Evolutionary conservation across 1,284 basidiomycete genomes (phyloP).

Genomic region (Malassezia japonica): DNA sequence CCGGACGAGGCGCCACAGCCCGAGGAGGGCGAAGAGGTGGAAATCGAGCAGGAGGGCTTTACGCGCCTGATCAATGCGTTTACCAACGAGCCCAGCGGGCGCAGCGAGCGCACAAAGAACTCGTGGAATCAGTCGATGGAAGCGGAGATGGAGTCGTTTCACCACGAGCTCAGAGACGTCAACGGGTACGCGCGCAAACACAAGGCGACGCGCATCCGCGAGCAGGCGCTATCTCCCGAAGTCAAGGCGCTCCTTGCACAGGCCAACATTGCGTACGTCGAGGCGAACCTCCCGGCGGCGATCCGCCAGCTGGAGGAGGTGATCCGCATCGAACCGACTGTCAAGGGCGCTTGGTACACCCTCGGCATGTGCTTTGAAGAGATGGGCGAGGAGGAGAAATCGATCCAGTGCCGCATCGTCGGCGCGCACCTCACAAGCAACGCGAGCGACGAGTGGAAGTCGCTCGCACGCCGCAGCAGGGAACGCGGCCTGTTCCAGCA

Average conservation of each 20-base stretch:
- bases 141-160: conserved; percentile 34
- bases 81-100: conserved; percentile 20
- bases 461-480: conserved; percentile 56
- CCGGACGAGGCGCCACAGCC: conserved; percentile 11
- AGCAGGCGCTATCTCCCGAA: conserved; percentile 60
- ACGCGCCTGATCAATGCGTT: conserved; percentile 27
- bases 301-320: conserved; percentile 78
- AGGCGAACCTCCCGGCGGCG: conserved; percentile 60
- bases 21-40: conserved; percentile 17
- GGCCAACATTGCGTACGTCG: conserved; percentile 78
- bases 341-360: conserved; percentile 73
- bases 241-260: conserved; percentile 70
- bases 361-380: conserved; percentile 56
- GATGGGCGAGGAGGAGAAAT: conserved; percentile 51
- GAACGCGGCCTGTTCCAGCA: conserved; percentile 67
- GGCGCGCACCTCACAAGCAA: conserved; percentile 70
- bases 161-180: conserved; percentile 34
- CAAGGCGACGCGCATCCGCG: conserved; percentile 17
- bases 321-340: conserved; percentile 81
- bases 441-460: conserved; percentile 77
- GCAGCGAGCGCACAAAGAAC: neutral
- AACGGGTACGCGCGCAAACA: conserved; percentile 27
- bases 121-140: conserved; percentile 35
- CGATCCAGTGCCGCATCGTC: conserved; percentile 75
- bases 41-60: conserved; percentile 30